Percentiles rank a stretch among this genome's conserved stretches.
These are phyloP conservation scores for Yarrowia deformans DNA, from an alignment of 805 yeast genomes.

Conservation along the genomic window DNA sequence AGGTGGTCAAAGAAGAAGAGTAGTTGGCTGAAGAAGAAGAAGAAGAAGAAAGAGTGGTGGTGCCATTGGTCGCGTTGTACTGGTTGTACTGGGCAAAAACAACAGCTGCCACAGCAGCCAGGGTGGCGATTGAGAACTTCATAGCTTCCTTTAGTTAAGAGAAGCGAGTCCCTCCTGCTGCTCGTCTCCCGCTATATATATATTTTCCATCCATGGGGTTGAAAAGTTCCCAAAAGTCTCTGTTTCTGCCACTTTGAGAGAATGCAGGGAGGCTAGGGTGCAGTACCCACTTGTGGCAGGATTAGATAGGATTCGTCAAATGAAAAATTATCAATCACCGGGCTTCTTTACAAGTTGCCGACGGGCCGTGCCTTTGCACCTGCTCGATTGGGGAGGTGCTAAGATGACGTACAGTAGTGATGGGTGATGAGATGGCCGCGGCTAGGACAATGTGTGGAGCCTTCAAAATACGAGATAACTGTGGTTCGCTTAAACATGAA, in stretches of 20 bases:
- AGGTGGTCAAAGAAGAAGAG: constrained; percentile 22
- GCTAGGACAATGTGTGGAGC: neutral
- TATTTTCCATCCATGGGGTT: neutral
- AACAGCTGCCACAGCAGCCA: constrained; percentile 29
- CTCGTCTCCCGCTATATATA: neutral
- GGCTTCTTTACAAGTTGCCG: neutral
- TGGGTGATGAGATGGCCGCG: constrained; percentile 10
- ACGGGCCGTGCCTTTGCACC: constrained; percentile 1
- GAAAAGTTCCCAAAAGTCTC: constrained; percentile 12
- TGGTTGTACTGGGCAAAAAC: constrained; percentile 24
- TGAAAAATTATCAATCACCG: neutral
- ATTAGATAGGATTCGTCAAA: constrained; percentile 1
- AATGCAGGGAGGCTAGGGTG: constrained; percentile 26
- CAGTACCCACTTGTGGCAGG: constrained; percentile 12
- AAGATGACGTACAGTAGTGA: constrained; percentile 6
- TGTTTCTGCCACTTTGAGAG: constrained; percentile 11
- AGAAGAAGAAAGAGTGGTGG: constrained; percentile 15
- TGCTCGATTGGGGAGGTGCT: neutral
- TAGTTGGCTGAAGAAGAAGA: constrained; percentile 16
- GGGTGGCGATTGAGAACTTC: constrained; percentile 28
- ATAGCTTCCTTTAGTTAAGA: neutral
- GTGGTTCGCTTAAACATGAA: too few species aligned
- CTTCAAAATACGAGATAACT: too few species aligned
- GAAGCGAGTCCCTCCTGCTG: neutral
- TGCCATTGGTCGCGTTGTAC: constrained; percentile 25